Conservation (phyloP, 2,329 filamentous ascomycete species). For the Penicillium sp. region DNA sequence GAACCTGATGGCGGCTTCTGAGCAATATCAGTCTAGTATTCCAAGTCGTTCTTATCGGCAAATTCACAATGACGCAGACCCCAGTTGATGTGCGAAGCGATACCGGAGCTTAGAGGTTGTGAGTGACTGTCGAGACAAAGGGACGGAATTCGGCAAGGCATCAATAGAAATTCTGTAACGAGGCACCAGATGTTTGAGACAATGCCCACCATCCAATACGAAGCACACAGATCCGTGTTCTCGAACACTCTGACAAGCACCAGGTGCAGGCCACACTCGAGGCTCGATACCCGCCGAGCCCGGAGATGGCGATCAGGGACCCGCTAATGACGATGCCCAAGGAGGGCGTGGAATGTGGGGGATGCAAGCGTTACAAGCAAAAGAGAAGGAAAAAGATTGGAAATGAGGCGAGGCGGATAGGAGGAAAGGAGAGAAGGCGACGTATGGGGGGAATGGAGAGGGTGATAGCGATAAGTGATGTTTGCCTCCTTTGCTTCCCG, state of each 20-base stretch:
- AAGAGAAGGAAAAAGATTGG: slow-evolving; percentile 3
- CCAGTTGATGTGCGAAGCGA: slow-evolving; percentile 2
- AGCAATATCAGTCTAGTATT: neutral
- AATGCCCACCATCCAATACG: slow-evolving; percentile 10
- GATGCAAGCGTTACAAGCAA: no score
- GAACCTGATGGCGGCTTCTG: slow-evolving; percentile 1
- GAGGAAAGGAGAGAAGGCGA: slow-evolving; percentile 9
- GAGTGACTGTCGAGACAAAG: slow-evolving; percentile 13
- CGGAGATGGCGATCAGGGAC: slow-evolving; percentile 7
- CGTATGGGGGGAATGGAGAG: slow-evolving; percentile 2
- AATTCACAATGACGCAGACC: slow-evolving; percentile 1
- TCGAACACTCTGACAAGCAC: slow-evolving; percentile 17
- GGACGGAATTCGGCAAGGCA: neutral
- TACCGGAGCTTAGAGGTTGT: slow-evolving; percentile 1
- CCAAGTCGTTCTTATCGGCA: no score
- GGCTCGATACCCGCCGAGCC: slow-evolving; percentile 18
- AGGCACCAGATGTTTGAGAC: slow-evolving; percentile 6
- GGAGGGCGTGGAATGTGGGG: neutral
- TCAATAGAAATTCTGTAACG: neutral
- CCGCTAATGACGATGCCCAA: slow-evolving; percentile 4
- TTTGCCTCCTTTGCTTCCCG: slow-evolving; percentile 21
- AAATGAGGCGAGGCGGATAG: slow-evolving; percentile 7
- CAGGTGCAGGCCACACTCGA: slow-evolving; percentile 16
- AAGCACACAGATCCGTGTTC: slow-evolving; percentile 10
- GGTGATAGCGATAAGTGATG: slow-evolving; percentile 25